Base-by-base conservation (phyloP, 495 filamentous ascomycete genomes). In the Penicillium canariense region DNA sequence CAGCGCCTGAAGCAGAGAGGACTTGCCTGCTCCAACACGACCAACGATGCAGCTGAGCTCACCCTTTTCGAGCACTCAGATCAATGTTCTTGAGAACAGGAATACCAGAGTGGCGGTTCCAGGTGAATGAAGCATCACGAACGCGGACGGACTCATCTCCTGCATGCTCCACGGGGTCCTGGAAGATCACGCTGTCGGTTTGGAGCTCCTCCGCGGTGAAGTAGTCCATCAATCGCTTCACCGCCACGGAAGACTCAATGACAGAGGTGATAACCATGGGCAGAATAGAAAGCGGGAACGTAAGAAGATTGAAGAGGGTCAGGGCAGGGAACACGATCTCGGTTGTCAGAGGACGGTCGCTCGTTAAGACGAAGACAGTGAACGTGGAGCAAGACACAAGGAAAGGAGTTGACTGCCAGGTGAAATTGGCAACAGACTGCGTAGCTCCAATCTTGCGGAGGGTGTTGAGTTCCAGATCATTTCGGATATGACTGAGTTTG, bases 351-450 rank as follows among this genome's bases (percentile, higher is more conserved):
- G 95, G 93, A 28, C 76, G 75, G 58, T 91, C 78, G 35, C 81
- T 82, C 1, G 88, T 95, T 48, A 94, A 76, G 39, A 97, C 95
- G 62, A 94, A 99, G 15, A 97, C 89, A 12, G 89, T 85, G 65
- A 99, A 99, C 9, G 94, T 97, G 8, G 89, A 91, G 75, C 93
- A 97, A 12, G 95, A 97, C 12, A 99, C 95, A 28, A 99, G 81
- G 77, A 99, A 99, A 8, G 95, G 95, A 9, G 95, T 97, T n/a
- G 89, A 94, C n/a, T 89, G 89, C 95, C 95, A 99, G 22, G 95
- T 97, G 55, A 99, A 99, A 62, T 96, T 97, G 26, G 95, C 90
- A 69, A 97, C 77, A 6, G 93, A 88, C 69, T 96, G 91, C 1
- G 91, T 86, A 42, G 92, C 91, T 42, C 95, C 95, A 57, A 99